A percentile compares a stretch with the other conserved stretches of the same genome.
Conservation (phyloP, 2,329 filamentous ascomycete species). For the Aspergillus puulaauensis region DNA sequence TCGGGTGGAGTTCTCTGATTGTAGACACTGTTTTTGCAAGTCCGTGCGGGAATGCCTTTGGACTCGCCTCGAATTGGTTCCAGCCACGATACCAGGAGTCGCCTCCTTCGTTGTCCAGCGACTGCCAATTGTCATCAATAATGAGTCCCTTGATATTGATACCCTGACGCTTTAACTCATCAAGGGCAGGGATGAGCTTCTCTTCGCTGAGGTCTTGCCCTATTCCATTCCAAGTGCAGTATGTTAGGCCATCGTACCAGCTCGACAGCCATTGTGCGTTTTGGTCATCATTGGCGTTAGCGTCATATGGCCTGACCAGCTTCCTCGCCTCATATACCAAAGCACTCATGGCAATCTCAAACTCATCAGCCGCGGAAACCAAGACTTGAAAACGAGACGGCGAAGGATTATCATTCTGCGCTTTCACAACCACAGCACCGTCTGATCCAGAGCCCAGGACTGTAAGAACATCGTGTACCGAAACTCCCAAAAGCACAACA, state of each 20-base stretch:
- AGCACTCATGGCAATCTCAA: slow-evolving; percentile 75
- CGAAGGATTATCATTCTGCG: slow-evolving; percentile 66
- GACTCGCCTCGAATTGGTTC: slow-evolving; percentile 84
- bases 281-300: slow-evolving; percentile 35
- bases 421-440: slow-evolving; percentile 68
- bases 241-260: slow-evolving; percentile 91
- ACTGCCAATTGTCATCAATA: slow-evolving; percentile 97
- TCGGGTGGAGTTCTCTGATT: slow-evolving; percentile 68
- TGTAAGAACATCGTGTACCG: slow-evolving; percentile 68
- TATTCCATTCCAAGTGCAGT: slow-evolving; percentile 95
- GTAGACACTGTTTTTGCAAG: slow-evolving; percentile 68
- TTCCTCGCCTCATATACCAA: slow-evolving; percentile 85
- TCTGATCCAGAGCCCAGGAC: slow-evolving; percentile 64
- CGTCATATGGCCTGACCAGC: slow-evolving; percentile 46
- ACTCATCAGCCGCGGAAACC: slow-evolving; percentile 68
- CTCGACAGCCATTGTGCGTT: slow-evolving; percentile 68
- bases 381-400: slow-evolving; percentile 62
- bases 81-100: slow-evolving; percentile 59
- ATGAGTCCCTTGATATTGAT: slow-evolving; percentile 84
- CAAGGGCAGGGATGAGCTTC: slow-evolving; percentile 74
- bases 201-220: slow-evolving; percentile 79
- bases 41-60: slow-evolving; percentile 74
- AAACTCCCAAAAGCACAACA: slow-evolving; percentile 75
- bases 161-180: slow-evolving; percentile 66
- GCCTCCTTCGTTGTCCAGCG: slow-evolving; percentile 59